phyloP scores from a whole-genome alignment of 2,329 filamentous ascomycete species.

The Didymella lethalis region DNA sequence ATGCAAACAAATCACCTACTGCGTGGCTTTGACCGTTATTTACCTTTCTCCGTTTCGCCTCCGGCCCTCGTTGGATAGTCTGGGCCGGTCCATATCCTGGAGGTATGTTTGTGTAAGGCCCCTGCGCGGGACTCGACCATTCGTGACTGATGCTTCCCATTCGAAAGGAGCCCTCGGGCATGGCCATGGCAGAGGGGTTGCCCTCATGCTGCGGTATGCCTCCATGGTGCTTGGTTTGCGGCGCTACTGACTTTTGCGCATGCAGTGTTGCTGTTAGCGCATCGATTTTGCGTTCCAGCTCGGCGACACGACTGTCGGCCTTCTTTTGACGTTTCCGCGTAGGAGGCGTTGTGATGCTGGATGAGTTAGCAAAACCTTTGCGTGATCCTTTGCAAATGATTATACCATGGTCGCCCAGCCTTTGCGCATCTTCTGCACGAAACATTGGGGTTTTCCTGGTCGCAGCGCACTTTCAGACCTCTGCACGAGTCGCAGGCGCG shows the following conservation, averaged over 20 bases:
- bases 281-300: constrained; percentile 93
- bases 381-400: constrained; percentile 51
- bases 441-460: constrained; percentile 73
- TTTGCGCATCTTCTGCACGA: constrained; percentile 75
- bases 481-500: constrained; percentile 59
- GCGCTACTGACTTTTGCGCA: constrained; percentile 54
- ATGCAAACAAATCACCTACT: constrained; percentile 27
- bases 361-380: constrained; percentile 5
- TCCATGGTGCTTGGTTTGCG: constrained; percentile 34
- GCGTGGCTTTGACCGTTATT: constrained; percentile 37
- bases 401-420: constrained; percentile 77
- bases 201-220: constrained; percentile 34
- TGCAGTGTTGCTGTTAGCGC: constrained; percentile 82
- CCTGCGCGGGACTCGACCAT: constrained; percentile 33
- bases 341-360: constrained; percentile 66
- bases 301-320: constrained; percentile 85
- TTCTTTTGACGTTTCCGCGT: constrained; percentile 87
- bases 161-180: constrained; percentile 39
- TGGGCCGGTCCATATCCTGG: constrained; percentile 46
- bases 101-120: constrained; percentile 38
- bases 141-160: constrained; percentile 41
- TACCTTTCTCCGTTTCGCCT: constrained; percentile 45
- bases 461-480: constrained; percentile 69
- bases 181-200: constrained; percentile 19
- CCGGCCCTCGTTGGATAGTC: constrained; percentile 40